Percentiles rank a stretch among this genome's conserved stretches.
Evolutionary conservation across 179 eudicot genomes (phyloP).

Genomic region (Spergularia azorica): DNA sequence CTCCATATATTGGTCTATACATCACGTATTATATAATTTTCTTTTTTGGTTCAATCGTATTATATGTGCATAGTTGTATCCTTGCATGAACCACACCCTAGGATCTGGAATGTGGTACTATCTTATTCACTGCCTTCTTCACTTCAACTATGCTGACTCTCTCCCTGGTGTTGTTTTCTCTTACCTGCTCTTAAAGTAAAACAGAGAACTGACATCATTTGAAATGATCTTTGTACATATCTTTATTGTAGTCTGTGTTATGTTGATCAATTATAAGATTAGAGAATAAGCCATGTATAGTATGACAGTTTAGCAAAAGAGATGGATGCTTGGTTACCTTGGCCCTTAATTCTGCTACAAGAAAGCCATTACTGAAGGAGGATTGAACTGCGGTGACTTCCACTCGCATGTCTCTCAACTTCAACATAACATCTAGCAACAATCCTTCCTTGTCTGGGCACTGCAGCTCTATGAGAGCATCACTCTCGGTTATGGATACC

Average conservation of each 20-base stretch:
- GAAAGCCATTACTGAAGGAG: constrained; percentile 50
- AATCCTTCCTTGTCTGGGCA: constrained; percentile 74
- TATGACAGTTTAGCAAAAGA: not conserved
- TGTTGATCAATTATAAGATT: too few species aligned
- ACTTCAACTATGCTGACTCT: constrained; percentile 82
- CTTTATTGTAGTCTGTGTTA: too few species aligned
- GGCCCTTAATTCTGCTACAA: constrained; percentile 73
- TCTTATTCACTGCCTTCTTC: constrained; percentile 41
- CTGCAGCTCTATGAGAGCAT: constrained; percentile 78
- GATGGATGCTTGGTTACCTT: constrained; percentile 50
- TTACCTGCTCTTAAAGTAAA: constrained; percentile 52
- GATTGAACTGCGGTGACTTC: constrained; percentile 72
- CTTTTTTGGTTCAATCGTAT: constrained; percentile 26
- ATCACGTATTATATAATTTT: too few species aligned
- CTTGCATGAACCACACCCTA: constrained; percentile 14
- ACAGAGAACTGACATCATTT: not conserved
- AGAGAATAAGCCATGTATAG: too few species aligned
- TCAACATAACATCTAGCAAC: constrained; percentile 74
- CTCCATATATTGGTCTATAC: too few species aligned
- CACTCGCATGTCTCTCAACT: constrained; percentile 53
- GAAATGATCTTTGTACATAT: not conserved
- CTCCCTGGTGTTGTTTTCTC: constrained; percentile 40
- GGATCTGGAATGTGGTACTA: constrained; percentile 41
- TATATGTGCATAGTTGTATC: too few species aligned
- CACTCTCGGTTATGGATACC: constrained; percentile 88